Evolutionary conservation across 2,329 filamentous ascomycete species (phyloP).

Genomic region (Sporothrix schenckii): DNA sequence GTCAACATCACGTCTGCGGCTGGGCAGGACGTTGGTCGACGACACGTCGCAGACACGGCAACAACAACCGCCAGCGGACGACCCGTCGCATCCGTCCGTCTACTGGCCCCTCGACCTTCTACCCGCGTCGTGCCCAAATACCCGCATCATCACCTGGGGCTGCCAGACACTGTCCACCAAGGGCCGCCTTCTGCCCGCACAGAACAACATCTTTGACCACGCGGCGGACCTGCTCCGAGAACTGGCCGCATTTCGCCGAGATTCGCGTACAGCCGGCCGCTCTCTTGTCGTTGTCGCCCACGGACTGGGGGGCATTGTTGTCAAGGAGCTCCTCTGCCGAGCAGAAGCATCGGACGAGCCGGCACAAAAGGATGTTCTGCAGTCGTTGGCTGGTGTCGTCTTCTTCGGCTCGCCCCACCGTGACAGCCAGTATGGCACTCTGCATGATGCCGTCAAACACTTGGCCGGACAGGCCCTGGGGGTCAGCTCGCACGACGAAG

Average conservation of each 20-base stretch:
- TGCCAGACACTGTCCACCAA: constrained; percentile 40
- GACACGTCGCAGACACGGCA: constrained; percentile 21
- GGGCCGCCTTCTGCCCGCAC: constrained; percentile 38
- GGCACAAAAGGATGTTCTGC: constrained; percentile 37
- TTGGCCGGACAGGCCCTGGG: constrained; percentile 39
- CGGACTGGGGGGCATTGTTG: constrained; percentile 41
- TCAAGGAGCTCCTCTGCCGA: constrained; percentile 43
- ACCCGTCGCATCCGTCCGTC: constrained; percentile 13
- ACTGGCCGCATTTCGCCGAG: constrained; percentile 36
- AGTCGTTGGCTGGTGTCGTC: constrained; percentile 39
- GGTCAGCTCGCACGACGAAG: constrained; percentile 37
- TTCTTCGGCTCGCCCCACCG: constrained; percentile 43
- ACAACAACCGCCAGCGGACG: constrained; percentile 3
- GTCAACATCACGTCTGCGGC: constrained; percentile 37
- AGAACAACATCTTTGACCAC: constrained; percentile 42
- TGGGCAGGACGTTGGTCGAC: constrained; percentile 21
- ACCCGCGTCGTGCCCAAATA: constrained; percentile 40
- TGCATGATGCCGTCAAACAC: constrained; percentile 40
- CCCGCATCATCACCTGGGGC: constrained; percentile 42
- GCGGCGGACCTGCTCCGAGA: constrained; percentile 40
- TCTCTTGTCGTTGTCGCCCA: constrained; percentile 42
- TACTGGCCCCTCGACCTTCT: constrained; percentile 44
- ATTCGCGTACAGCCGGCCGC: constrained; percentile 32
- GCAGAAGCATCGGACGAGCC: constrained; percentile 39
- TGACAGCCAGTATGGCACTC: constrained; percentile 39